Percentiles rank a stretch among this genome's conserved stretches.
Conservation (phyloP, 805 yeast genomes). For the Kazachstania taianensis region DNA sequence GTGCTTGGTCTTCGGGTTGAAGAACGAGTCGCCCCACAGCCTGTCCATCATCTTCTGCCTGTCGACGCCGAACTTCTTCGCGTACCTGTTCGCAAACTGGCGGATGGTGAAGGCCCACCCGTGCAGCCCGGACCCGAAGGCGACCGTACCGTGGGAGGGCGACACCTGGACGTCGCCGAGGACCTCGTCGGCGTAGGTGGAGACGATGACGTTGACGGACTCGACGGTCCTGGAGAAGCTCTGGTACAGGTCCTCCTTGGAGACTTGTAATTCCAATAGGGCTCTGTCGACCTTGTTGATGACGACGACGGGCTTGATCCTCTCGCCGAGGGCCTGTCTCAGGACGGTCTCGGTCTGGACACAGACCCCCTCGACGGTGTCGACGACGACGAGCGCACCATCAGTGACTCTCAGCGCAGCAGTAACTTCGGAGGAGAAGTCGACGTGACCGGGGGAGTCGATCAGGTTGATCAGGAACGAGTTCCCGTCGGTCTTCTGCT, state of each 20-base stretch:
- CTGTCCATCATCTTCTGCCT: constrained; percentile 95
- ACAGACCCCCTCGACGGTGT: constrained; percentile 99
- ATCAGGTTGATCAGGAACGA: constrained; percentile 94
- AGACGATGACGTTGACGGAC: constrained; percentile 96
- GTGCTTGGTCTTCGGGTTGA: constrained; percentile 99
- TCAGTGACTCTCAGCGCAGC: constrained; percentile 99
- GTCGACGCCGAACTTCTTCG: constrained; percentile 99
- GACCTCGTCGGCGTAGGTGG: constrained; percentile 83
- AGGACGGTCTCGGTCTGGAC: constrained; percentile 99
- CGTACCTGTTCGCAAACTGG: constrained; percentile 95
- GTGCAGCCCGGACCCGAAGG: constrained; percentile 99
- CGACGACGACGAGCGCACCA: constrained; percentile 99
- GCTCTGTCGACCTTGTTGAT: constrained; percentile 99
- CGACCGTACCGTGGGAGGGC: constrained; percentile 99
- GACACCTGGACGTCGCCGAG: constrained; percentile 95
- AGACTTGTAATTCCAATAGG: constrained; percentile 93
- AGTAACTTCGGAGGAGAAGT: constrained; percentile 98
- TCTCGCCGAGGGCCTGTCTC: constrained; percentile 98
- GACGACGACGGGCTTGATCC: constrained; percentile 97
- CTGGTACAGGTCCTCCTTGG: constrained; percentile 98
- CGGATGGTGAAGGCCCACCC: constrained; percentile 99
- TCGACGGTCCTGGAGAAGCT: constrained; percentile 97
- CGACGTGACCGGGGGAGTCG: constrained; percentile 99
- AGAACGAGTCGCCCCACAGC: constrained; percentile 99
- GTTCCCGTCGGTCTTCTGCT: constrained; percentile 81